Base-by-base conservation (phyloP, 805 yeast genomes). In the Ogataea corticis region DNA sequence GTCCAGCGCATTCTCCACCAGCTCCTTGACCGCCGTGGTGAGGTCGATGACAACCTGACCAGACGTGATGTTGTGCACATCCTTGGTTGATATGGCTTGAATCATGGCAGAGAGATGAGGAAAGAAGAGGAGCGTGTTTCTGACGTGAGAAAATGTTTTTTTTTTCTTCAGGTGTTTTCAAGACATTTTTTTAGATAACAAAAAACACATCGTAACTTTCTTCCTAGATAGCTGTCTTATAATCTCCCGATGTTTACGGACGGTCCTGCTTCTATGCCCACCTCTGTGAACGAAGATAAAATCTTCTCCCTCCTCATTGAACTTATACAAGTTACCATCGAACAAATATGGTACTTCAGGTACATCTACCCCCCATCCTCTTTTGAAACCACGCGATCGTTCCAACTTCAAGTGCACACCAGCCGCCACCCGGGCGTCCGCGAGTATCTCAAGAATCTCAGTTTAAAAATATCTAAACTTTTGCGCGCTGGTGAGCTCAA, bases 41-140 rank as follows among this genome's bases (percentile, higher is more conserved):
- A 94, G 66, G 55, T 87, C 96, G 4, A 83, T 77, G 11, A 94
- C 86, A 12, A 94, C 98, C 63, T 94, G 99, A 0, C 97, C 97
- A 0, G 97, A 88, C 0, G 97, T 89, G 46, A 92, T 80, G 48
- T 76, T 72, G 52, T 86, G 87, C 6, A 90, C 74, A 54, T 91
- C 96, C 9, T 56, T 54, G 1, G 52, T 51, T 29, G 69, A 71
- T 21, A 82, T 77, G 4, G 71, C 69, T 28, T 57, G 47, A 13
- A 72, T 66, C 25, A 21, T 21, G 25, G 25, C 25, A 21, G 9
- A 21, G 25, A 21, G 25, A n/a, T n/a, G n/a, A n/a, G n/a, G n/a
- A n/a, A 25, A 25, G 28, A 25, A 11, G 28, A 11, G 28, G 28
- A 21, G 25, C 25, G 25, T 21, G 25, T 21, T 21, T n/a, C n/a